Evolutionary conservation across 345 rosid species (phyloP), one percentile per base, ranked within the genome.

Genomic region (Limnanthes douglasii): DNA sequence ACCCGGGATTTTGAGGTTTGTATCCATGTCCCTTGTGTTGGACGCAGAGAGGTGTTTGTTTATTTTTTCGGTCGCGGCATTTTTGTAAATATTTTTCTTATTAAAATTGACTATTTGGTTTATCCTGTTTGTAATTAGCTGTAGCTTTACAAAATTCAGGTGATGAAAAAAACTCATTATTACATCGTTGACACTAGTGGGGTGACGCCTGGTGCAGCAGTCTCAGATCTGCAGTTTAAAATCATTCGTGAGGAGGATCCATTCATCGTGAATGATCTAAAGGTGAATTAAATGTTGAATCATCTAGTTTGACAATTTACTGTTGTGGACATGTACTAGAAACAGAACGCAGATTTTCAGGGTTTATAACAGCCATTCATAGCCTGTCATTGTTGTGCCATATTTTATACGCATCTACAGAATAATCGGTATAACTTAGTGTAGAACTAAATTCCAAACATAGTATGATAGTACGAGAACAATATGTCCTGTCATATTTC

Each of bases 141-240:
- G 18, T 34, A 5, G 11, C 4, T 34, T 25, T 48, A 37, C 39
- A 26, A 32, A 46, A 46, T 34, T 44, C 67, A 82, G 95, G 97
- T 86, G 65, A 78, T 86, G 94, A 76, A 86, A 69, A 82, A 86
- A 69, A 82, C 97, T 38, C 97, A 78, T 50, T 82, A 78, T 59
- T 86, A 86, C 72, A 59, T 86, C 58, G 86, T 86, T 40, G 97
- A 86, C 55, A 71, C 78, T 9, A 75, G 93, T 55, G 73, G 48
- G 51, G 46, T 78, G 34, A 60, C 35, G 57, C 88, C 93, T 12
- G 95, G 95, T 9, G 90, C 97, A 37, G 95, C 93, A 30, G 95
- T 86, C 51, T 82, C 97, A 5, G 72, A 59, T 27, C 50, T 82
- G 50, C 75, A 82, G 68, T 86, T 86, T 45, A 75, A 69, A 50